Percentiles rank a stretch among this genome's conserved stretches.
Conservation (phyloP, 2,329 filamentous ascomycete species). For the Claviceps quebecensis region DNA sequence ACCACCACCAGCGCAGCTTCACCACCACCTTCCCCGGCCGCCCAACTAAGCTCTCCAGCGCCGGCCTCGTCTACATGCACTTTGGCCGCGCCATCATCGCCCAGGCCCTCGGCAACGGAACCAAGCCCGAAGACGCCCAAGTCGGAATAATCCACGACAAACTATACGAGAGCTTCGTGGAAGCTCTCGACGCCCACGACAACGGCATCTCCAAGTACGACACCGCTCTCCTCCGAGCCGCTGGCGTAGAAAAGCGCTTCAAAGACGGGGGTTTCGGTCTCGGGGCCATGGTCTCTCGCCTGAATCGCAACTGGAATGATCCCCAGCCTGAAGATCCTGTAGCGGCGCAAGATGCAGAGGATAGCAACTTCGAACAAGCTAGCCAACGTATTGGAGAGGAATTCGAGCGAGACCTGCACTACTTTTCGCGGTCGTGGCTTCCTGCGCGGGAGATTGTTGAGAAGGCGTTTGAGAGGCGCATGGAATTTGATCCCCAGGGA, state of each 20-base stretch:
- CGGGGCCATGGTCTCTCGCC: slow-evolving; percentile 64
- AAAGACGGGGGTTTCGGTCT: slow-evolving; percentile 71
- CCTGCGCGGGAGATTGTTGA: slow-evolving; percentile 72
- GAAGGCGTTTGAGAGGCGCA: slow-evolving; percentile 56
- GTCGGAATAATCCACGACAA: slow-evolving; percentile 71
- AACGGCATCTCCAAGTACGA: slow-evolving; percentile 85
- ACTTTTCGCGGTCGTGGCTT: slow-evolving; percentile 66
- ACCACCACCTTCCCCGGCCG: slow-evolving; percentile 69
- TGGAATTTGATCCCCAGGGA: slow-evolving; percentile 55
- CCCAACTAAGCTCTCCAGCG: slow-evolving; percentile 80
- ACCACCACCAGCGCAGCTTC: slow-evolving; percentile 96
- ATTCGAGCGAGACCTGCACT: slow-evolving; percentile 68
- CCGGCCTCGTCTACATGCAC: slow-evolving; percentile 90
- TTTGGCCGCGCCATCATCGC: slow-evolving; percentile 79
- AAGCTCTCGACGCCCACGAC: slow-evolving; percentile 94
- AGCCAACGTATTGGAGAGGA: slow-evolving; percentile 78
- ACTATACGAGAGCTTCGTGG: slow-evolving; percentile 84
- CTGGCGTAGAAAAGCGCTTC: slow-evolving; percentile 70
- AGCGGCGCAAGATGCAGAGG: slow-evolving; percentile 57
- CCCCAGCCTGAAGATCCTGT: slow-evolving; percentile 33
- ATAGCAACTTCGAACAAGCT: slow-evolving; percentile 63
- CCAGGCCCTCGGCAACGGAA: slow-evolving; percentile 18
- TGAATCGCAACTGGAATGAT: slow-evolving; percentile 75
- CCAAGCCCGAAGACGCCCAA: slow-evolving; percentile 41
- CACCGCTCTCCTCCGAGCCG: slow-evolving; percentile 49